phyloP scores from a whole-genome alignment of 108 stramenopile species.

The Cyclotella atomus region DNA sequence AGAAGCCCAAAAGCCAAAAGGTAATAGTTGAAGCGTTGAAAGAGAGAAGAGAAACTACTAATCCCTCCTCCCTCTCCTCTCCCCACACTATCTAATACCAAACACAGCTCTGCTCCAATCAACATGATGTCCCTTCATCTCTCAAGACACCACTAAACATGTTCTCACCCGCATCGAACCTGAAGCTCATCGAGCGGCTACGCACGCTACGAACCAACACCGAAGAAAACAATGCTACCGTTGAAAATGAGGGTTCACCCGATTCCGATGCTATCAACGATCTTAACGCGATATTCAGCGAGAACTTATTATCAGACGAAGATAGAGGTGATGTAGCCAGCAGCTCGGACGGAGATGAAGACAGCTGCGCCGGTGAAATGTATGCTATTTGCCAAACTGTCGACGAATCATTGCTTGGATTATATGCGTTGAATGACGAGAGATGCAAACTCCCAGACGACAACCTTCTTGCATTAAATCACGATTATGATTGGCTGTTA shows the following conservation, averaged over 20 bases:
- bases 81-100: too few species aligned
- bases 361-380: not conserved
- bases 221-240: not conserved
- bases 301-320: not conserved
- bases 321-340: not conserved
- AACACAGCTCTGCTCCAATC: too few species aligned
- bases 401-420: slow-evolving; percentile 50
- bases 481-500: slow-evolving; percentile 43
- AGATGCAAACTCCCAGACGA: not conserved
- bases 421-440: slow-evolving; percentile 11
- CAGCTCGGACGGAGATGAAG: not conserved
- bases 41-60: too few species aligned
- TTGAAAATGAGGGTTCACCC: not conserved
- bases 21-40: too few species aligned
- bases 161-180: slow-evolving; percentile 4
- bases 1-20: too few species aligned
- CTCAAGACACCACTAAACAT: not conserved
- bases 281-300: not conserved
- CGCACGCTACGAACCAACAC: slow-evolving; percentile 3
- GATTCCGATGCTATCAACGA: not conserved
- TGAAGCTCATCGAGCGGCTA: not conserved
- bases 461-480: not conserved
- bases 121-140: not conserved
- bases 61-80: too few species aligned
- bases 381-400: slow-evolving; percentile 51